Base-by-base conservation (phyloP, 352 stramenopile species). In the Pythium aristosporum region DNA sequence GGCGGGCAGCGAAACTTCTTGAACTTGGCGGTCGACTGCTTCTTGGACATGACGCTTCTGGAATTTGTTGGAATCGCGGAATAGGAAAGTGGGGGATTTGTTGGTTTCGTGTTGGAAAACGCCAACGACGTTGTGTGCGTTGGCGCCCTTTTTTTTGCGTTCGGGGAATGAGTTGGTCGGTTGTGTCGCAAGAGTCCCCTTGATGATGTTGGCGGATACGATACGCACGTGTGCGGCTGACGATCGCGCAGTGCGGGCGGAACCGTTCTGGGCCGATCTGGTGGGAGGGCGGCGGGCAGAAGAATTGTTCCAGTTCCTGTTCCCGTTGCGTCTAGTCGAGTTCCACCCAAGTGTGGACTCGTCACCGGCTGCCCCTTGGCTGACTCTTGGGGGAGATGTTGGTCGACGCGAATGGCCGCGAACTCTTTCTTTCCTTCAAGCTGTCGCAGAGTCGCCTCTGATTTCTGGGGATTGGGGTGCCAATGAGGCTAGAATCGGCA, bases 1-100 rank as follows among this genome's bases (percentile, higher is more conserved):
- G 81, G 84, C 36, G 82, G 84, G 51, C 84, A 92, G 39, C 80
- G 78, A 62, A 92, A 92, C 57, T 88, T 88, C 70, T 89, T 89
- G 69, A 77, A 82, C 68, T 89, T 89, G 43, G 75, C 64, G 50
- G 81, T 65, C 53, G 81, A 67, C 47, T 76, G 80, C 20, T 71
- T 82, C 71, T 83, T 85, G 50, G 51, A 43, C 67, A 74, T 74
- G 28, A 39, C 11, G 34, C 8, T 30, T 30, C 25, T 30, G 5
- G 25, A 30, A 51, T 49, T 18, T 28, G 43, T 16, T 12, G 42
- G 42, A 48, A n/a, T 48, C 25, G 15, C 43, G 43, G 21, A 50
- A 50, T 50, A 21, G 16, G 18, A 16, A 20, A 18, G 8, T 21
- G 41, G 41, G 7, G 41, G 16, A 15, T 46, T 21, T 18, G 18